phyloP scores from a whole-genome alignment of 1,139 yeast species.

The Arxiozyma bovina region DNA sequence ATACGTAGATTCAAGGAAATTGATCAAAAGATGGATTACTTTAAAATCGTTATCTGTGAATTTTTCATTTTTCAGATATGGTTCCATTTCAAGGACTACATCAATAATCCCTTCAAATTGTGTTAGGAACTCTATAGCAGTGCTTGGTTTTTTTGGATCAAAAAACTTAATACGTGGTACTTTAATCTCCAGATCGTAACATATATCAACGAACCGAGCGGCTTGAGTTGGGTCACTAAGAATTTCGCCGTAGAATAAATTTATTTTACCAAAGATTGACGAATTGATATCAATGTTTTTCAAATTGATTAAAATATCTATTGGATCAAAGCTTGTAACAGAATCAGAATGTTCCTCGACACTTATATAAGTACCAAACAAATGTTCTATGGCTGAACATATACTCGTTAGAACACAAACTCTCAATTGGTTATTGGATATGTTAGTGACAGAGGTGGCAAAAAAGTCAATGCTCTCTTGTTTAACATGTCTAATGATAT shows the following conservation, averaged over 20 bases:
- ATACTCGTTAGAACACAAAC: conserved; percentile 1
- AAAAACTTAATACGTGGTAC: conserved; percentile 3
- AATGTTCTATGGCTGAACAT: background rate
- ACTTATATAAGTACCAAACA: conserved; percentile 1
- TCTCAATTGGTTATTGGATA: background rate
- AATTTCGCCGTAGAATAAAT: conserved; percentile 10
- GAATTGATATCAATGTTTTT: conserved; percentile 8
- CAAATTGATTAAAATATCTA: conserved; percentile 11
- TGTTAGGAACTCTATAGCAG: conserved; percentile 9
- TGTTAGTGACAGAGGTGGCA: background rate
- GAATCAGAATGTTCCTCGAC: background rate
- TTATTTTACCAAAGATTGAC: conserved; percentile 14
- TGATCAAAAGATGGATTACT: background rate
- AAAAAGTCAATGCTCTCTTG: background rate
- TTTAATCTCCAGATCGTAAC: background rate
- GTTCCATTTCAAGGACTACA: conserved; percentile 7
- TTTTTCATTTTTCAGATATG: conserved; percentile 8
- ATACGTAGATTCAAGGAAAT: background rate
- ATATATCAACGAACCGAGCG: conserved; percentile 5
- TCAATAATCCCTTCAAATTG: conserved; percentile 8
- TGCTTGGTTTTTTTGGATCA: conserved; percentile 7
- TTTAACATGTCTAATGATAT: background rate
- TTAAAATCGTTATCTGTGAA: conserved; percentile 11
- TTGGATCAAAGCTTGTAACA: background rate
- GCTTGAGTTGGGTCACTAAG: conserved; percentile 1